Conservation (phyloP, 1,284 basidiomycete genomes). For the Ustilago curta region DNA sequence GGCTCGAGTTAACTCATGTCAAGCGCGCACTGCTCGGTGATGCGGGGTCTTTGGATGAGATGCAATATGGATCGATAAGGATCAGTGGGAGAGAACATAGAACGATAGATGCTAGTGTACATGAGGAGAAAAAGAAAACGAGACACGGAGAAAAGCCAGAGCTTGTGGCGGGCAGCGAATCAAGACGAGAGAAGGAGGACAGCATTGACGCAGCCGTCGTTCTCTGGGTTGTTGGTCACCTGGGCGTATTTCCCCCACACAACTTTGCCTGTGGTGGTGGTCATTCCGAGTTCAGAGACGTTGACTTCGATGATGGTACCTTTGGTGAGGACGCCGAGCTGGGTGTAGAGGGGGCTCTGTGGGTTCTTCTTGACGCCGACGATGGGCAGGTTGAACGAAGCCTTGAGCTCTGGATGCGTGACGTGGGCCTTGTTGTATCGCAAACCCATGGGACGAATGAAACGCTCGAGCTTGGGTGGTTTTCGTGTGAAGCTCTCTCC, state of each 20-base stretch:
- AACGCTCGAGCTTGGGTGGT: constrained; percentile 98
- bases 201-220: constrained; percentile 66
- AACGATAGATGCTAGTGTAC: constrained; percentile 44
- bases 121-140: constrained; percentile 7
- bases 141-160: background rate
- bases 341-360: constrained; percentile 92
- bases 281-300: constrained; percentile 80
- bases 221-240: constrained; percentile 74
- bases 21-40: no score
- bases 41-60: background rate
- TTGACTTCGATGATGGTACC: constrained; percentile 99
- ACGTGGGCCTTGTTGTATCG: constrained; percentile 99
- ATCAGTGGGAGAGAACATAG: constrained; percentile 1
- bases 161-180: background rate
- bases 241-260: constrained; percentile 89
- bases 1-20: no score
- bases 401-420: constrained; percentile 97
- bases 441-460: constrained; percentile 95
- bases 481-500: constrained; percentile 98
- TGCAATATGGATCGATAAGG: constrained; percentile 6
- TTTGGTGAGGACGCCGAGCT: constrained; percentile 94
- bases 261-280: constrained; percentile 96
- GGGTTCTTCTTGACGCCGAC: constrained; percentile 99
- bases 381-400: constrained; percentile 98
- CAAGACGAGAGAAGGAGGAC: constrained; percentile 62